Percentiles rank a stretch among this genome's conserved stretches.
These are phyloP conservation scores for Penicillium lagena DNA, from an alignment of 495 filamentous ascomycete genomes.

Conservation along the genomic window DNA sequence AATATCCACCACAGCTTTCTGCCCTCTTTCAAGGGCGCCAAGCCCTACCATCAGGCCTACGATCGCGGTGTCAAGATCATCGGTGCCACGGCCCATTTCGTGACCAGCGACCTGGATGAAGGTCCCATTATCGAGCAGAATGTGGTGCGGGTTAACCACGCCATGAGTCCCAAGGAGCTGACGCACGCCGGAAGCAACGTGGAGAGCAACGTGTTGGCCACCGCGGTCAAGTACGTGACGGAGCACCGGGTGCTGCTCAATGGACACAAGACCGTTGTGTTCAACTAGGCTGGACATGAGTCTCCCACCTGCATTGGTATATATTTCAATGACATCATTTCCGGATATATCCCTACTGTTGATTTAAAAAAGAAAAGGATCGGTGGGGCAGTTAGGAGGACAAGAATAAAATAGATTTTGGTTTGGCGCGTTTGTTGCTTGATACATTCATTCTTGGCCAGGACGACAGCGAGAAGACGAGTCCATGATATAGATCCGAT, in stretches of 20 bases:
- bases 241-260: constrained; percentile 67
- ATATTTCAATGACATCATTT: too few relatives aligned
- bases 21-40: constrained; percentile 73
- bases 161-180: constrained; percentile 62
- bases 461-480: too few relatives aligned
- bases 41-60: constrained; percentile 75
- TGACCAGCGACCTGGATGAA: constrained; percentile 69
- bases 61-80: constrained; percentile 76
- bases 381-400: too few relatives aligned
- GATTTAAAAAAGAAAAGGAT: too few relatives aligned
- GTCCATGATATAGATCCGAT: too few relatives aligned
- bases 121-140: constrained; percentile 77
- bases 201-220: constrained; percentile 65
- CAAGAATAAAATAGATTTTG: too few relatives aligned
- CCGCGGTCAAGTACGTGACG: constrained; percentile 67
- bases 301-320: too few relatives aligned
- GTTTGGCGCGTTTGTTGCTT: too few relatives aligned
- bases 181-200: constrained; percentile 69
- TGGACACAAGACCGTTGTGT: constrained; percentile 68
- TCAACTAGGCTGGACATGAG: constrained; percentile 38
- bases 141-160: constrained; percentile 61
- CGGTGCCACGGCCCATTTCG: constrained; percentile 70
- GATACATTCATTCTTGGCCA: too few relatives aligned
- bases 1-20: constrained; percentile 79
- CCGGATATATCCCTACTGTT: too few relatives aligned